Percentiles rank a stretch among this genome's conserved stretches.
These are phyloP conservation scores for Ceratocystis ficicola DNA, from an alignment of 2,329 filamentous ascomycete species.

Conservation along the genomic window DNA sequence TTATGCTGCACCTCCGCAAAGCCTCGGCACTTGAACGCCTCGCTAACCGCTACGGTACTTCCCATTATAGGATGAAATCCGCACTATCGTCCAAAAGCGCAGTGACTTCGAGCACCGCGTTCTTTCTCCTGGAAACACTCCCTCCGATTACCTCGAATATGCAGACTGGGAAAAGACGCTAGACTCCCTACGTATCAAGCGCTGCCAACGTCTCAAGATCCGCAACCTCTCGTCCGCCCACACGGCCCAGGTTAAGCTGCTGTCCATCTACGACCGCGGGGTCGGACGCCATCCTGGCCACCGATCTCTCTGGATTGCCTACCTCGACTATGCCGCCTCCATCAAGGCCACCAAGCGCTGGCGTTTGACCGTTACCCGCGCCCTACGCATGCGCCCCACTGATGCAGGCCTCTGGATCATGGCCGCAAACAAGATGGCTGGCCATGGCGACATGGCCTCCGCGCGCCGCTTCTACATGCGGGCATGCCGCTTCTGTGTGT, in stretches of 20 bases:
- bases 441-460: slow-evolving; percentile 73
- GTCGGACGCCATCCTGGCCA: slow-evolving; percentile 75
- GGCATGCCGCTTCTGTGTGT: slow-evolving; percentile 78
- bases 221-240: slow-evolving; percentile 53
- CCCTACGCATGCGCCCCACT: slow-evolving; percentile 73
- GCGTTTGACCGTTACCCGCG: slow-evolving; percentile 51
- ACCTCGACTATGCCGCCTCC: slow-evolving; percentile 66
- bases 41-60: slow-evolving; percentile 19
- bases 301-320: slow-evolving; percentile 74
- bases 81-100: slow-evolving; percentile 74
- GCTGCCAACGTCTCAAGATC: slow-evolving; percentile 68
- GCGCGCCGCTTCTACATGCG: slow-evolving; percentile 78
- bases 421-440: slow-evolving; percentile 65
- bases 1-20: slow-evolving; percentile 10
- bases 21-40: background rate
- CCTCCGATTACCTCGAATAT: slow-evolving; percentile 74
- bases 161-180: slow-evolving; percentile 58
- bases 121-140: slow-evolving; percentile 64
- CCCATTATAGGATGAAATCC: slow-evolving; percentile 63
- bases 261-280: slow-evolving; percentile 78
- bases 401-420: slow-evolving; percentile 78
- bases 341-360: slow-evolving; percentile 55
- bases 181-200: slow-evolving; percentile 67
- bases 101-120: slow-evolving; percentile 89
- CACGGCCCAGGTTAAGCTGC: slow-evolving; percentile 68